A percentile compares a stretch with the other conserved stretches of the same genome.
Conservation (phyloP, 2,329 filamentous ascomycete genomes). For the Cladorrhinum sp. region DNA sequence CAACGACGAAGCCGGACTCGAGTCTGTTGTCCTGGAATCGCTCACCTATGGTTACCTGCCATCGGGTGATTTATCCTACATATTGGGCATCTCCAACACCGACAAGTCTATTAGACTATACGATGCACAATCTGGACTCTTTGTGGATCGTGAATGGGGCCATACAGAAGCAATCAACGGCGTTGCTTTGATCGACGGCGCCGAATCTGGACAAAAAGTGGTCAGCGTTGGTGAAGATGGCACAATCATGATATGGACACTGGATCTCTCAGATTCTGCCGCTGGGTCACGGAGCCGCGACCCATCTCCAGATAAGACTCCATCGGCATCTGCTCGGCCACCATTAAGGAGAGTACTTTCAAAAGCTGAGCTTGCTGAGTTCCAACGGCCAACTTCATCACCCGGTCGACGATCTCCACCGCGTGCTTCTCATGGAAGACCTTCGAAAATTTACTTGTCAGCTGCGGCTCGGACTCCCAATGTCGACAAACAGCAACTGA, state of each 20-base stretch:
- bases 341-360: slow-evolving; percentile 84
- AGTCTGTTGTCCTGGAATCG: slow-evolving; percentile 80
- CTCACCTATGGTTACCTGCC: slow-evolving; percentile 61
- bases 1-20: slow-evolving; percentile 72
- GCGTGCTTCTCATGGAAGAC: slow-evolving; percentile 51
- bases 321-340: slow-evolving; percentile 55
- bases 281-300: slow-evolving; percentile 46
- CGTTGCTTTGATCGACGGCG: slow-evolving; percentile 65
- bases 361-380: slow-evolving; percentile 80
- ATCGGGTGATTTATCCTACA: slow-evolving; percentile 58
- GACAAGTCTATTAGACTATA: slow-evolving; percentile 96
- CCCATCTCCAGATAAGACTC: slow-evolving; percentile 52
- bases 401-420: slow-evolving; percentile 55
- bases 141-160: slow-evolving; percentile 88
- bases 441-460: slow-evolving; percentile 50
- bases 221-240: slow-evolving; percentile 77
- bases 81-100: slow-evolving; percentile 87
- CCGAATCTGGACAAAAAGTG: slow-evolving; percentile 54
- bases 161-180: slow-evolving; percentile 93
- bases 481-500: slow-evolving; percentile 36
- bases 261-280: slow-evolving; percentile 49
- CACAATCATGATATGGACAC: slow-evolving; percentile 76
- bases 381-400: slow-evolving; percentile 52
- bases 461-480: slow-evolving; percentile 40
- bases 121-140: slow-evolving; percentile 69